Base-by-base conservation (phyloP, 2,329 filamentous ascomycete species). In the Exophiala sp. region DNA sequence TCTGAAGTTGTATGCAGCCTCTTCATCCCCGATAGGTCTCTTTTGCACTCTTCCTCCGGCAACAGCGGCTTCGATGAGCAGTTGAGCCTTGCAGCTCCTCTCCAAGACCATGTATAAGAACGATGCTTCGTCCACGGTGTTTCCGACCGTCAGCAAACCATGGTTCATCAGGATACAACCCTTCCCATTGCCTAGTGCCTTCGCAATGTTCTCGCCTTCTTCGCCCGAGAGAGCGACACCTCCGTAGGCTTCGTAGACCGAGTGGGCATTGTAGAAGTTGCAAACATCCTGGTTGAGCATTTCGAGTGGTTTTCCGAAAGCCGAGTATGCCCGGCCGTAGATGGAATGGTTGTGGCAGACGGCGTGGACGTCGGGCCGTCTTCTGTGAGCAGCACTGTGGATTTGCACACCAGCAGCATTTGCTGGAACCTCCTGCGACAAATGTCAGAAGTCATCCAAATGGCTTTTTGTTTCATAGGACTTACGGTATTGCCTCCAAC, bases 121-220 rank as follows among this genome's bases (percentile, higher is more conserved):
- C 0, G 83, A 83, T 1, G 87, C 87, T 69, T 90, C 87, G 65
- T 90, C 86, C 1, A 90, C 86, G 0, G 86, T 90, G 4, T 69
- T 64, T 3, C 87, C 87, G 0, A 88, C 85, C 0, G 84, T 88
- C 47, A 79, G 59, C 11, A 78, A 59, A 3, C 76, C 68, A 44
- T 70, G 68, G 43, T 70, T 70, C 34, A 65, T 64, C 32, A 69
- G 41, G 1, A 69, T 65, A 2, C 63, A 24, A 5, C 44, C 59
- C 36, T 61, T 62, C 2, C 55, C 53, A 0, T 48, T 61, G 0
- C 66, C 67, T 8, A 70, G 54, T 0, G 62, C 59, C 12, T 54
- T 44, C 1, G 86, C 86, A 58, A 90, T 82, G 36, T 78, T 75
- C 61, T 77, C 70, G 1, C 86, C 86, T 66, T 90, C 86, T 52